Percentiles rank a stretch among this genome's conserved stretches.
Evolutionary conservation across 2,329 filamentous ascomycete species (phyloP).

Genomic region (Paraconiothyrium brasiliense): DNA sequence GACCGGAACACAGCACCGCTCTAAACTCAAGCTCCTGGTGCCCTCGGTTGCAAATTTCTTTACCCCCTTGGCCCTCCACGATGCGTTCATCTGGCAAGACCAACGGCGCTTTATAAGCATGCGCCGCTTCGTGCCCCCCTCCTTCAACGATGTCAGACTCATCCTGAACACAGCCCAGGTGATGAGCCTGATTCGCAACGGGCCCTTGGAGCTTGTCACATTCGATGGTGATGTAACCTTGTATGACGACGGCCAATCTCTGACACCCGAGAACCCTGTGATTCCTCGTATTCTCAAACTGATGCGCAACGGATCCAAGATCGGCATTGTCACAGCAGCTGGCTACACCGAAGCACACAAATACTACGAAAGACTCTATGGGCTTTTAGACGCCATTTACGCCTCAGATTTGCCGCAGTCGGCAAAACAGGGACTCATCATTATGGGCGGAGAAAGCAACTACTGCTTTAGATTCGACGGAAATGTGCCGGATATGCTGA

Average conservation of each 20-base stretch:
- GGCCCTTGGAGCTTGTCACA: constrained; percentile 83
- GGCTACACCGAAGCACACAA: constrained; percentile 88
- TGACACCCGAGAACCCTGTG: constrained; percentile 79
- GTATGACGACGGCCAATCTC: constrained; percentile 81
- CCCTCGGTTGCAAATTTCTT: constrained; percentile 94
- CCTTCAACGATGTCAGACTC: constrained; percentile 94
- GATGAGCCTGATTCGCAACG: constrained; percentile 82
- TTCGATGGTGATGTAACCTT: constrained; percentile 98
- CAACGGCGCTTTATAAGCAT: constrained; percentile 85
- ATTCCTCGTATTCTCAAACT: constrained; percentile 75
- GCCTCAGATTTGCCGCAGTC: constrained; percentile 69
- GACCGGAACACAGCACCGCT: constrained; percentile 72
- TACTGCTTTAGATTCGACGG: constrained; percentile 86
- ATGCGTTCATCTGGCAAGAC: constrained; percentile 93
- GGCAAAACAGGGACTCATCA: constrained; percentile 81
- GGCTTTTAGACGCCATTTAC: constrained; percentile 81
- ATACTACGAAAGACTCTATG: constrained; percentile 88
- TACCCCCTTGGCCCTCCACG: constrained; percentile 84
- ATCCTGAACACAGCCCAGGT: constrained; percentile 95
- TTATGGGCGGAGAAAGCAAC: constrained; percentile 96
- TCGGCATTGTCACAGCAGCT: constrained; percentile 96
- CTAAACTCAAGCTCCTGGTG: constrained; percentile 91
- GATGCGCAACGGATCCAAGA: constrained; percentile 78
- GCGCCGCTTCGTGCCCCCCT: constrained; percentile 90
- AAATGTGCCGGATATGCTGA: constrained; percentile 71